phyloP scores from a whole-genome alignment of 768 basidiomycete species.

The Dacryopinax primogenitus region DNA sequence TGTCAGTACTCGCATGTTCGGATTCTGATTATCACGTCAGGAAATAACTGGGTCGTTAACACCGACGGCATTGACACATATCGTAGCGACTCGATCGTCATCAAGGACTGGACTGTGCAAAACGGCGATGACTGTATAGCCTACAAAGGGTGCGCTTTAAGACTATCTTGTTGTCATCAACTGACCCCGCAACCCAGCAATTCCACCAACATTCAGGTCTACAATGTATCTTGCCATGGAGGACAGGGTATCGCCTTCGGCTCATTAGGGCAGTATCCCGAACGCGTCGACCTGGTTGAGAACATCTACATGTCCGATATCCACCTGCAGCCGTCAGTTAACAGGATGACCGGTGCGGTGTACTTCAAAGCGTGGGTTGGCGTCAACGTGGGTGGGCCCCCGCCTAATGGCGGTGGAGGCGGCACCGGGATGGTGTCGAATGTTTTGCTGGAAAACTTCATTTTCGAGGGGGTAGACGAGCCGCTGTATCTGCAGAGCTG shows the following conservation, averaged over 20 bases:
- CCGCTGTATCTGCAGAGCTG: conserved; percentile 6
- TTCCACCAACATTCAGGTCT: conserved; percentile 31
- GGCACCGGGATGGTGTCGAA: not conserved
- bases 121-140: conserved; percentile 33
- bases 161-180: not conserved
- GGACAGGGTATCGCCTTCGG: conserved; percentile 34
- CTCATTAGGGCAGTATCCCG: conserved; percentile 30
- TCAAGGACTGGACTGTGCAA: conserved; percentile 30
- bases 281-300: not conserved
- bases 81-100: conserved; percentile 30
- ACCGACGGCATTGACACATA: conserved; percentile 33
- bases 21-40: not conserved
- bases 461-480: not conserved
- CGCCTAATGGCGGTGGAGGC: conserved; percentile 28
- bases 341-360: conserved; percentile 19
- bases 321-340: conserved; percentile 13
- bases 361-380: conserved; percentile 33
- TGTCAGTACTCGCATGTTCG: not conserved
- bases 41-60: conserved; percentile 20
- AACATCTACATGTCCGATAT: conserved; percentile 16
- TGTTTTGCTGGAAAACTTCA: not conserved
- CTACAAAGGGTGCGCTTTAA: conserved; percentile 22
- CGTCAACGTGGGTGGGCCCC: conserved; percentile 25
- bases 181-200: conserved; percentile 21
- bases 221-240: conserved; percentile 29